Base-by-base conservation (phyloP, 1,284 basidiomycete species). In the Ceratobasidium sp. region DNA sequence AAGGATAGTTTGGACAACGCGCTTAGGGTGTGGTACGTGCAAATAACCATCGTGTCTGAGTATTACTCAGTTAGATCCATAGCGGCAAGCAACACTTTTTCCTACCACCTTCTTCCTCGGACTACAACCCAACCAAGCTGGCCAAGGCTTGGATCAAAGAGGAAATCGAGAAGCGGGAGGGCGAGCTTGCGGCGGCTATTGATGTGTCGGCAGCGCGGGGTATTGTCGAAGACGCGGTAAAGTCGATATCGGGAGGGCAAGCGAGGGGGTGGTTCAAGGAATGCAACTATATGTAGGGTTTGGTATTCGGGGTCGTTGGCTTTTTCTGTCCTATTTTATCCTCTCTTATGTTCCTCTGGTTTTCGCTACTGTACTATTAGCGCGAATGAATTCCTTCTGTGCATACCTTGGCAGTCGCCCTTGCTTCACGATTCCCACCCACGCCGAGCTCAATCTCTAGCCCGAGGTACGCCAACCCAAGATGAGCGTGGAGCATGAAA, bases 271-370 rank as follows among this genome's bases (percentile, higher is more conserved):
- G 59, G 59, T 62, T 62, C 43, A 41, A 43, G 14, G n/a, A 19
- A 37, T 62, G 59, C 19, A n/a, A 46, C 19, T 62, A 62, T 29
- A 29, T 46, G 5, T 59, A 39, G n/a, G 53, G 22, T 37, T 58
- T 5, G 8, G 5, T 4, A 14, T 34, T 37, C 31, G 29, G 8
- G 31, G 11, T n/a, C 41, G 41, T 16, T 19, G 3, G 31, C 8
- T 37, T 16, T 19, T 22, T 16, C 13, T 24, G 14, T 19, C n/a
- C 16, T 6, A 19, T 49, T 49, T 24, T 49, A 27, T 54, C 41
- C 1, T 43, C 41, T 43, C 16, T 9, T 8, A 43, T 43, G 16
- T 43, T 13, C 16, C 41, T 43, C 41, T 43, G n/a, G 41, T 16
- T 43, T 8, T 43, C 9, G 16, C 9, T 43, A 8, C 41, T 43